Base-by-base conservation (phyloP, 164 flowering plant species). In the Litsea cubeba region DNA sequence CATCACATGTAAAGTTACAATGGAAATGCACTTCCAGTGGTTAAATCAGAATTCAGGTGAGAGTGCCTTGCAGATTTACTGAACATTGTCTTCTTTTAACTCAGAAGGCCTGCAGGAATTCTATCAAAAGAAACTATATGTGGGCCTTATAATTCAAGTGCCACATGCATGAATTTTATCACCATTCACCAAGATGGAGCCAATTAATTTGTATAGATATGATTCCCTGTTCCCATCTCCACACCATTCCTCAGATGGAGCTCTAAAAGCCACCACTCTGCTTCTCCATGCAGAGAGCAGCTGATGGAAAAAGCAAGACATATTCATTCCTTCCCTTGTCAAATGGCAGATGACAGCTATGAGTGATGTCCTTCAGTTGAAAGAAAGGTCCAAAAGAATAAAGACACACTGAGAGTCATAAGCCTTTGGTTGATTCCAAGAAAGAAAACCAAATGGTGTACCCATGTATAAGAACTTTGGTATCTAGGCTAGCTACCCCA, bases 341-440 rank as follows among this genome's bases (percentile, higher is more conserved):
- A 50, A 70, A 70, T 24, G 14, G n/a, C 72, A 70, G 72, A 50
- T 50, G 72, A 35, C 72, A 70, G 72, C 72, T 70, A 50, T 18
- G 7, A 12, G 72, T 40, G 57, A 25, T 70, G 72, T 70, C 72
- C 62, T 70, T 5, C n/a, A 17, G 35, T 26, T 51, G 72, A 70
- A 50, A 50, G 26, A 63, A 25, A 70, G 60, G 30, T 50, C 60
- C 72, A 54, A 24, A 23, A 63, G 65, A 63, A 23, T 2, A 24
- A 24, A 63, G 26, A 63, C 4, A 22, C 12, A 24, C 14, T 22
- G 18, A 51, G 58, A 3, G 58, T 3, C 35, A 30, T 4, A 5
- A 30, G 35, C 35, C 35, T 30, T 30, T 30, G 35, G 17, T 51
- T 51, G 58, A 51, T 12, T 51, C 58, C 58, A 51, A 51, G 17